These are phyloP conservation scores for Mangifera indica DNA, from an alignment of 345 rosid genomes.

Conservation along the genomic window DNA sequence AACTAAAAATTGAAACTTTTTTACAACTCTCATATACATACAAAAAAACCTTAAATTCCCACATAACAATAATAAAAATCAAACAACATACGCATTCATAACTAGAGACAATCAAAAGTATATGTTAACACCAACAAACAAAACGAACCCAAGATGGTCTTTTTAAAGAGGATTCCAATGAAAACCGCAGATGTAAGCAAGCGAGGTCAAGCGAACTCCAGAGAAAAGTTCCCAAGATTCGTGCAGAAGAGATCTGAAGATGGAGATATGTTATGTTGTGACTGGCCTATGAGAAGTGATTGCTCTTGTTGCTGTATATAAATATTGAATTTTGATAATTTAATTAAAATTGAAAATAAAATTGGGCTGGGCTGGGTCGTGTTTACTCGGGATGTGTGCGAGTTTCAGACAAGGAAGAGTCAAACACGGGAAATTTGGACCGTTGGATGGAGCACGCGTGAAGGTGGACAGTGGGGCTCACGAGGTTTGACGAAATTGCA, in stretches of 20 bases:
- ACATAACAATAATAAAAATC: neutral
- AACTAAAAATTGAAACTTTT: neutral
- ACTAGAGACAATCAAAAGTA: neutral
- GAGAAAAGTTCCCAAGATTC: slow-evolving; percentile 25
- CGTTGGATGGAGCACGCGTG: slow-evolving; percentile 33
- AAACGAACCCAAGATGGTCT: neutral
- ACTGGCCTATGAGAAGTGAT: neutral
- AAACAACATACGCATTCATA: neutral
- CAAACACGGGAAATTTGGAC: slow-evolving; percentile 33
- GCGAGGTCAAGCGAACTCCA: neutral
- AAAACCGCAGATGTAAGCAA: slow-evolving; percentile 21
- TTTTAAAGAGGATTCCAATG: neutral
- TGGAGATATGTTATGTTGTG: neutral
- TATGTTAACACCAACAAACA: neutral
- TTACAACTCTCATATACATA: slow-evolving; percentile 1
- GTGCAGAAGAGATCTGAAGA: slow-evolving; percentile 30
- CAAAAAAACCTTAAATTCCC: slow-evolving; percentile 18
- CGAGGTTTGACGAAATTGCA: slow-evolving; percentile 21
- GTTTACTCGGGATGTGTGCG: slow-evolving; percentile 33
- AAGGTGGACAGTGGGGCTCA: slow-evolving; percentile 21
- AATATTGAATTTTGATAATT: neutral
- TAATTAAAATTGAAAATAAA: no score
- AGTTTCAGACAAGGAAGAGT: slow-evolving; percentile 36
- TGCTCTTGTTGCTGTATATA: neutral
- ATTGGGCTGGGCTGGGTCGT: neutral